Evolutionary conservation across 768 basidiomycete species (phyloP).

Genomic region (Rhizopogon vesiculosus): DNA sequence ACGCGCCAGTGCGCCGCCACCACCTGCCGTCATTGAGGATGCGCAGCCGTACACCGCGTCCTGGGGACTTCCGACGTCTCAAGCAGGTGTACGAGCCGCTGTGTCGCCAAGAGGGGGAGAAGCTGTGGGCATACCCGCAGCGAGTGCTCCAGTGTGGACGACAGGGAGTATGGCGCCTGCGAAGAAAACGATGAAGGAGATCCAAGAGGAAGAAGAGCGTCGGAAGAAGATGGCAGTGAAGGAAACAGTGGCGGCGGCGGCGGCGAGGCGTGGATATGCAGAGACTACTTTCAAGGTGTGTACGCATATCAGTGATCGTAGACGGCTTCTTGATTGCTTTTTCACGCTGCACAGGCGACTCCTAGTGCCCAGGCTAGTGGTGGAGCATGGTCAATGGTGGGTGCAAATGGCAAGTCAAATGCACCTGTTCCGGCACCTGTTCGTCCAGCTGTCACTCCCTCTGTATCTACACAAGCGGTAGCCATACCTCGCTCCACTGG

Average conservation of each 20-base stretch:
- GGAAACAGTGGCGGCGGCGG: slow-evolving; percentile 52
- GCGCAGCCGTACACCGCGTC: slow-evolving; percentile 61
- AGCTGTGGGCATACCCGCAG: slow-evolving; percentile 21
- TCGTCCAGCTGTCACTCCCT: slow-evolving; percentile 30
- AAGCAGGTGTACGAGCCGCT: slow-evolving; percentile 51
- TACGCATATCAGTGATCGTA: slow-evolving; percentile 1
- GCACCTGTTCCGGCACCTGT: slow-evolving; percentile 23
- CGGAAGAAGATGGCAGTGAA: slow-evolving; percentile 66
- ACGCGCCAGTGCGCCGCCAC: slow-evolving; percentile 27
- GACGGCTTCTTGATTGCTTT: slow-evolving; percentile 3
- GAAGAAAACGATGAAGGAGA: slow-evolving; percentile 98
- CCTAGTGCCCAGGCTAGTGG: slow-evolving; percentile 30
- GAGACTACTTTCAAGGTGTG: slow-evolving; percentile 73
- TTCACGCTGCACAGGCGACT: slow-evolving; percentile 24
- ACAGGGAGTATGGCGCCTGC: slow-evolving; percentile 47
- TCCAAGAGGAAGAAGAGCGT: slow-evolving; percentile 94
- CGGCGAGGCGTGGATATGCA: slow-evolving; percentile 69
- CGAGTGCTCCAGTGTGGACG: slow-evolving; percentile 65
- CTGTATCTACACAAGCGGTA: slow-evolving; percentile 24
- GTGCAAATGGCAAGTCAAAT: slow-evolving; percentile 62
- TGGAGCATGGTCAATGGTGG: slow-evolving; percentile 85
- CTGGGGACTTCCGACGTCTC: slow-evolving; percentile 87
- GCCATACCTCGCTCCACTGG: slow-evolving; percentile 35
- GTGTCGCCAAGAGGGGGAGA: slow-evolving; percentile 39
- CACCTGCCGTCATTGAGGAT: slow-evolving; percentile 44